Conservation (phyloP, 495 filamentous ascomycete species). For the Cenococcum geophilum region DNA sequence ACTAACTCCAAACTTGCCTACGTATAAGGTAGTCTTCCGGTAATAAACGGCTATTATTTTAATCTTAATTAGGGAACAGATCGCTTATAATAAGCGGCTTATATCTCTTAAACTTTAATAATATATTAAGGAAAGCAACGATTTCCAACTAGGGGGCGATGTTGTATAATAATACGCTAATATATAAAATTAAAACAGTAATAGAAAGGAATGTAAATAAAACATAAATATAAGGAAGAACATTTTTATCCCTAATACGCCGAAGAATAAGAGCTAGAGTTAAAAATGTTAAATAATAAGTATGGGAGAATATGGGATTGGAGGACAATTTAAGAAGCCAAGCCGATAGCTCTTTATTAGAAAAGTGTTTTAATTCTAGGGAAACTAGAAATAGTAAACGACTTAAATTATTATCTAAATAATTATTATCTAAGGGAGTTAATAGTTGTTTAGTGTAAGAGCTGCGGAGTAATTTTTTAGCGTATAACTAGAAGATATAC, state of each 20-base stretch:
- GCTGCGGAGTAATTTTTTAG: slow-evolving; percentile 37
- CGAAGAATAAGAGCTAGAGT: slow-evolving; percentile 52
- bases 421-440: slow-evolving; percentile 13
- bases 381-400: slow-evolving; percentile 10
- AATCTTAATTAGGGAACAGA: slow-evolving; percentile 17
- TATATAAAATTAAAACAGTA: slow-evolving; percentile 47
- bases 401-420: slow-evolving; percentile 15
- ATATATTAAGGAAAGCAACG: slow-evolving; percentile 59
- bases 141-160: slow-evolving; percentile 64
- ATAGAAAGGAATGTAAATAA: slow-evolving; percentile 60
- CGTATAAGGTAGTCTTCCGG: slow-evolving; percentile 80
- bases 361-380: slow-evolving; percentile 10
- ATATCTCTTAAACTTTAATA: slow-evolving; percentile 44
- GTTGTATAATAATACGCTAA: slow-evolving; percentile 38
- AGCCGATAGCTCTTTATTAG: slow-evolving; percentile 18
- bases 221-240: slow-evolving; percentile 45
- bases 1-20: slow-evolving; percentile 64
- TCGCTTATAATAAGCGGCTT: slow-evolving; percentile 33
- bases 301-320: slow-evolving; percentile 27
- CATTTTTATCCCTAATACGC: slow-evolving; percentile 25
- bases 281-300: slow-evolving; percentile 43
- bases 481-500: slow-evolving; percentile 38
- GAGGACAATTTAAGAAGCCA: slow-evolving; percentile 11
- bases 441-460: slow-evolving; percentile 10
- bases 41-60: slow-evolving; percentile 45